A percentile compares a stretch with the other conserved stretches of the same genome.
Evolutionary conservation across 2,329 filamentous ascomycete genomes (phyloP).

Genomic region (Catunica adiposa): DNA sequence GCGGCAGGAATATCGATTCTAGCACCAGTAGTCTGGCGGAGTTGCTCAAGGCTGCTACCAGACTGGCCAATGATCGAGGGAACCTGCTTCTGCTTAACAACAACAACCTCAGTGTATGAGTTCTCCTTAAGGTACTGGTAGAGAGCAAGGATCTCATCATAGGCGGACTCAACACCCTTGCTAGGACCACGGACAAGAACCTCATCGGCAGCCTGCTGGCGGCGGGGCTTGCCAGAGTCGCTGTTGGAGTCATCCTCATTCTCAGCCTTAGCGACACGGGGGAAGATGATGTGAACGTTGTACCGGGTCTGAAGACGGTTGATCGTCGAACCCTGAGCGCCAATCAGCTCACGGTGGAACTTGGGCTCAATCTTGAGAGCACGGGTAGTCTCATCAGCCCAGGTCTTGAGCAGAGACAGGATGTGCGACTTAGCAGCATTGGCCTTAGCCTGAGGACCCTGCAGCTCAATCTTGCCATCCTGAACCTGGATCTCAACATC

Average conservation of each 20-base stretch:
- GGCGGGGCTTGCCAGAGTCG: conserved; percentile 46
- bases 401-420: conserved; percentile 56
- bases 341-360: conserved; percentile 88
- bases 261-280: conserved; percentile 42
- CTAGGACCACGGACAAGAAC: conserved; percentile 82
- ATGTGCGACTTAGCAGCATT: conserved; percentile 77
- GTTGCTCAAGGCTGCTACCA: conserved; percentile 76
- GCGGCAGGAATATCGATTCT: conserved; percentile 82
- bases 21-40: conserved; percentile 69
- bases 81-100: conserved; percentile 79
- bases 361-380: conserved; percentile 80
- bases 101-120: conserved; percentile 61
- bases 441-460: conserved; percentile 88
- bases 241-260: conserved; percentile 59
- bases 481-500: conserved; percentile 72
- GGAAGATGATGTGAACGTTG: conserved; percentile 91
- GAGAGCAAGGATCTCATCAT: conserved; percentile 77
- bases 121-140: conserved; percentile 84
- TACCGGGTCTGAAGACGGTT: conserved; percentile 86
- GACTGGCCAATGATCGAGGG: conserved; percentile 87
- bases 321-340: conserved; percentile 71
- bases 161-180: conserved; percentile 79
- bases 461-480: conserved; percentile 87
- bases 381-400: conserved; percentile 83
- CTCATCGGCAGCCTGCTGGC: conserved; percentile 69